Conservation (phyloP, 352 stramenopile genomes). For the Aphanomyces astaci region DNA sequence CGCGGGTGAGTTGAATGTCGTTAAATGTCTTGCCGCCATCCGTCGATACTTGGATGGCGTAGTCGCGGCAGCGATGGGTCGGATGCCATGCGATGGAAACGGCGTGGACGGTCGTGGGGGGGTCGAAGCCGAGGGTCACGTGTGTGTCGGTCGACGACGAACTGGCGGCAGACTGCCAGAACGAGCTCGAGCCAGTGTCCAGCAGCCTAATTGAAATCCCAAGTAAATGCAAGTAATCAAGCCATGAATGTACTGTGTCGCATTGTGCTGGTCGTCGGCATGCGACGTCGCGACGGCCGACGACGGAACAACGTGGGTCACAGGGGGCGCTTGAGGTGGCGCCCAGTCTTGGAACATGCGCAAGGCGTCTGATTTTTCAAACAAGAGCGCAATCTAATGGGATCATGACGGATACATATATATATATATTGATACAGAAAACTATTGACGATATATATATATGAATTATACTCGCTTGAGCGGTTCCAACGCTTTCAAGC, state of each 20-base stretch:
- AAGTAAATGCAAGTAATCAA: neutral
- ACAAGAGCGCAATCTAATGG: conserved; percentile 47
- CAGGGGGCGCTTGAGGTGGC: conserved; percentile 48
- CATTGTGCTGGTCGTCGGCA: conserved; percentile 47
- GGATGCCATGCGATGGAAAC: conserved; percentile 43
- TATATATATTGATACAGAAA: no score
- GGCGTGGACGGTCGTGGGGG: conserved; percentile 35
- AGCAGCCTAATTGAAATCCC: conserved; percentile 30
- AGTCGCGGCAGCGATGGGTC: conserved; percentile 34
- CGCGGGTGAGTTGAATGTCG: conserved; percentile 42
- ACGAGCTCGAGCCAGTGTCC: conserved; percentile 28
- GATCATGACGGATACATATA: no score
- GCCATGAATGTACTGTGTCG: conserved; percentile 38
- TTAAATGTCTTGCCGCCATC: conserved; percentile 38
- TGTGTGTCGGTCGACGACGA: neutral
- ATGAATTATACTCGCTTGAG: conserved; percentile 69
- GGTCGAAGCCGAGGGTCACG: conserved; percentile 45
- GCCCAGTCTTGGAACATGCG: conserved; percentile 73
- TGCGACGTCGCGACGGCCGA: conserved; percentile 51
- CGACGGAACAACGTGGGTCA: conserved; percentile 32
- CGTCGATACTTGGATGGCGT: conserved; percentile 39
- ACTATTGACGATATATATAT: no score
- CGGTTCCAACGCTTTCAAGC: conserved; percentile 37
- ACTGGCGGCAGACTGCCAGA: conserved; percentile 35
- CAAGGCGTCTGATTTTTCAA: conserved; percentile 55